Evolutionary conservation across 2,329 filamentous ascomycete species (phyloP).

Genomic region (Aspergillus sp.): DNA sequence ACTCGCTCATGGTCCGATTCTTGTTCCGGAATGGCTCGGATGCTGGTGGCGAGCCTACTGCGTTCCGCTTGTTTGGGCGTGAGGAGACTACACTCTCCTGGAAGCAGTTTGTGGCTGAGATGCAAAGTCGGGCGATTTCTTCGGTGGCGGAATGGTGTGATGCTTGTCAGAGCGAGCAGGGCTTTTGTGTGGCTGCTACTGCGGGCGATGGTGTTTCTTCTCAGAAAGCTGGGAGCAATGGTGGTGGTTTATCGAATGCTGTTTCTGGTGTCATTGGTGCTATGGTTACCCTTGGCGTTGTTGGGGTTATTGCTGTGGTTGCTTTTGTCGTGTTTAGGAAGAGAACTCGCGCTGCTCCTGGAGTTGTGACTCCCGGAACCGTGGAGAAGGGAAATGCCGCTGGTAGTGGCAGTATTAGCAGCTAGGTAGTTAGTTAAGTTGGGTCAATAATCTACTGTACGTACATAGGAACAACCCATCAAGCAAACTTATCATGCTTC

Average conservation of each 20-base stretch:
- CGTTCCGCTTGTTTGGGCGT: slow-evolving; percentile 62
- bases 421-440: not conserved
- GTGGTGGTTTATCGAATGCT: not conserved
- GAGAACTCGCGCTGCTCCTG: not conserved
- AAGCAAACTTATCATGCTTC: slow-evolving; percentile 24
- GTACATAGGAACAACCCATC: not conserved
- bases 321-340: not conserved
- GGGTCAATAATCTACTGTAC: not conserved
- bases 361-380: no score
- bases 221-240: not conserved
- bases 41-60: slow-evolving; percentile 32
- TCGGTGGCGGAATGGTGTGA: slow-evolving; percentile 68
- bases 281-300: not conserved
- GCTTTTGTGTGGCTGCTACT: slow-evolving; percentile 33
- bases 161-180: slow-evolving; percentile 69
- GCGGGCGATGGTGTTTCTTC: not conserved
- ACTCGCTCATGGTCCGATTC: slow-evolving; percentile 57
- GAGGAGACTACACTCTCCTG: slow-evolving; percentile 59
- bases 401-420: not conserved
- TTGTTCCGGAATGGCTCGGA: slow-evolving; percentile 61
- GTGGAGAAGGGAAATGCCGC: not conserved
- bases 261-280: not conserved
- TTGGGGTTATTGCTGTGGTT: not conserved
- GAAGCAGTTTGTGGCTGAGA: slow-evolving; percentile 63
- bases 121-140: slow-evolving; percentile 65